Evolutionary conservation across 768 basidiomycete genomes (phyloP).

Genomic region (Naganishia kalamii): DNA sequence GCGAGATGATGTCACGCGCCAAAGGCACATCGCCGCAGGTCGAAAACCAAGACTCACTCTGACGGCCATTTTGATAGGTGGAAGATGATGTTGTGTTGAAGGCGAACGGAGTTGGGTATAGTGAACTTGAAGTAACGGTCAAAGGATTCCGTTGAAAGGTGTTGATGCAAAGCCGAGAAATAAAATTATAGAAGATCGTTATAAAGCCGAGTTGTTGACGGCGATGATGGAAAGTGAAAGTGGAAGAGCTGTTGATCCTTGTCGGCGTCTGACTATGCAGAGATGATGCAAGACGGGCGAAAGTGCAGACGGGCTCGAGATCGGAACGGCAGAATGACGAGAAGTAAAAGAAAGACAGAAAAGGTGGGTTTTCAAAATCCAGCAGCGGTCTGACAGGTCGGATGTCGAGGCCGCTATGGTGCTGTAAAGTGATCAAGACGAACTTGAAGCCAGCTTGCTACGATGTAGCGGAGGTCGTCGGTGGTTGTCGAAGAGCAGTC

Average conservation of each 20-base stretch:
- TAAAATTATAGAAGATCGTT: slow-evolving; percentile 15
- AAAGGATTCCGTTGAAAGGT: background rate
- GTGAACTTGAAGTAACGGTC: background rate
- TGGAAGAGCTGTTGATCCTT: background rate
- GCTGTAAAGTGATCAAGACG: slow-evolving; percentile 14
- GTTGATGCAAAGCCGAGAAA: background rate
- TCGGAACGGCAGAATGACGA: background rate
- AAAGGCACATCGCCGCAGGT: background rate
- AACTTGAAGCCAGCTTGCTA: slow-evolving; percentile 8
- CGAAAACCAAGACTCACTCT: slow-evolving; percentile 3
- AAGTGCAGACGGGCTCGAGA: background rate
- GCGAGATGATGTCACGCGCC: slow-evolving; percentile 17
- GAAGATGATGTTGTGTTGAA: background rate
- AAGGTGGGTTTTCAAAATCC: slow-evolving; percentile 16
- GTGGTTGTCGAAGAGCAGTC: background rate
- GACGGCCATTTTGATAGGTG: slow-evolving; percentile 5
- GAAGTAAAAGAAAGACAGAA: slow-evolving; percentile 14
- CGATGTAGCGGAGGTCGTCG: background rate
- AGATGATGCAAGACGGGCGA: background rate
- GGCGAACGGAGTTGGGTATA: slow-evolving; percentile 8
- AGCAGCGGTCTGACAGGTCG: slow-evolving; percentile 15
- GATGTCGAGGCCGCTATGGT: slow-evolving; percentile 14
- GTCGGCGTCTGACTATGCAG: background rate
- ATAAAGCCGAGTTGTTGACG: slow-evolving; percentile 8
- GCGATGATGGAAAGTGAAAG: background rate